These are phyloP conservation scores for Cyathus striatus DNA, from an alignment of 768 basidiomycete genomes.

Conservation along the genomic window DNA sequence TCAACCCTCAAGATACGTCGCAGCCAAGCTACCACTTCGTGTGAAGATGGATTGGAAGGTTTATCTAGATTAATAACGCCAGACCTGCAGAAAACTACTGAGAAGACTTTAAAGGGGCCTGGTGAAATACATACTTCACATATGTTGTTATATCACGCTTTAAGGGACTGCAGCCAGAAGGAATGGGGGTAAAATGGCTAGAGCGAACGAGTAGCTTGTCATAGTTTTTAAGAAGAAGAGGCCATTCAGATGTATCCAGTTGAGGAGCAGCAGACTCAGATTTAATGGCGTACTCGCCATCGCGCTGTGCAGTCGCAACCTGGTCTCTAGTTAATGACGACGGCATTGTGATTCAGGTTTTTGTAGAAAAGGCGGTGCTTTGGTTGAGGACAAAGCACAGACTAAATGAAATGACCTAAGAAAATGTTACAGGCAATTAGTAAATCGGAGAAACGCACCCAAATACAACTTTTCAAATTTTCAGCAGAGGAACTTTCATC, in stretches of 20 bases:
- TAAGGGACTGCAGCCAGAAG: constrained; percentile 87
- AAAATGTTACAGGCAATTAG: no score
- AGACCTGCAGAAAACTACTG: constrained; percentile 49
- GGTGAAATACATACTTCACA: constrained; percentile 59
- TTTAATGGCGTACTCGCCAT: constrained; percentile 78
- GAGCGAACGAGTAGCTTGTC: constrained; percentile 94
- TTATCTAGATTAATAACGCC: constrained; percentile 99
- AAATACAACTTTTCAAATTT: no score
- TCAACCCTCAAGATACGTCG: constrained; percentile 94
- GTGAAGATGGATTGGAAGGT: constrained; percentile 97
- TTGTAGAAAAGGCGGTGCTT: no score
- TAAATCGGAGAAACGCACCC: no score
- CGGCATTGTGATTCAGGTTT: constrained; percentile 40
- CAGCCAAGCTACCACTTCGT: constrained; percentile 99
- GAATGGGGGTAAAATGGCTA: constrained; percentile 97
- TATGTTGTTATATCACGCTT: constrained; percentile 91
- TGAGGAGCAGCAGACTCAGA: constrained; percentile 68
- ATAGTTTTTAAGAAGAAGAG: constrained; percentile 96
- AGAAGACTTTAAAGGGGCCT: constrained; percentile 4
- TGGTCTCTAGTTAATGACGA: constrained; percentile 57
- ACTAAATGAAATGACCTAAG: no score
- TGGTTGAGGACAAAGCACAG: no score
- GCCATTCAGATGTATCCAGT: constrained; percentile 97
- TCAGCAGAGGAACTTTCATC: no score
- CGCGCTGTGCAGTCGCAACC: constrained; percentile 68